phyloP scores from a whole-genome alignment of 2,329 filamentous ascomycete species.

The Chrysoporthe austroafricana region DNA sequence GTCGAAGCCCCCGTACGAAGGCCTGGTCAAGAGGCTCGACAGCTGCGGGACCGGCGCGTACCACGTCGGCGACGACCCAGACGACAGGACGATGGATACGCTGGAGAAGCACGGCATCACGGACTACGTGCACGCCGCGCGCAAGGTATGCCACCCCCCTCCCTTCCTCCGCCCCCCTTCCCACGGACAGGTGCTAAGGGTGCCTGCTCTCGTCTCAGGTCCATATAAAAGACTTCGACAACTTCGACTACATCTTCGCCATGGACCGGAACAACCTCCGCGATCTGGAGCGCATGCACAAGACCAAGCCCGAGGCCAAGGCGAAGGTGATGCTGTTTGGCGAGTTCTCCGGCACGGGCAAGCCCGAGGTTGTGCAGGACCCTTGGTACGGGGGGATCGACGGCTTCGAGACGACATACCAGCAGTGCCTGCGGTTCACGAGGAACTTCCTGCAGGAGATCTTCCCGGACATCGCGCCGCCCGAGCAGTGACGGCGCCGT shows the following conservation, averaged over 20 bases:
- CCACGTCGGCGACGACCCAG: slow-evolving; percentile 76
- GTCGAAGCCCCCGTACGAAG: slow-evolving; percentile 62
- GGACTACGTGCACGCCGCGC: slow-evolving; percentile 76
- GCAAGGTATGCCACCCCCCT: slow-evolving; percentile 60
- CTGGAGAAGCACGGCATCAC: slow-evolving; percentile 75
- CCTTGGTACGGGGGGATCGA: slow-evolving; percentile 89
- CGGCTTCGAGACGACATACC: slow-evolving; percentile 84
- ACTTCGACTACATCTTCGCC: slow-evolving; percentile 91
- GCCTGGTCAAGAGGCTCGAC: slow-evolving; percentile 71
- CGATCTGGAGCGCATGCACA: slow-evolving; percentile 66
- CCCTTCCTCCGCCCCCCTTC: not conserved
- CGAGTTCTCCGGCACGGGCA: slow-evolving; percentile 70
- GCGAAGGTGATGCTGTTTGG: slow-evolving; percentile 83
- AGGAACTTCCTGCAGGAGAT: slow-evolving; percentile 72
- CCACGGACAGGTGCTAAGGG: not conserved
- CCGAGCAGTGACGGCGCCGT: slow-evolving; percentile 23
- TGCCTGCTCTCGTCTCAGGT: slow-evolving; percentile 43
- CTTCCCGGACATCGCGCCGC: slow-evolving; percentile 43
- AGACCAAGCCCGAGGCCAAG: slow-evolving; percentile 60
- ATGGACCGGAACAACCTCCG: slow-evolving; percentile 88
- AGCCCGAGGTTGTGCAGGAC: slow-evolving; percentile 76
- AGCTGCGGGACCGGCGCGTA: slow-evolving; percentile 90
- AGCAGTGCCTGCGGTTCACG: slow-evolving; percentile 79
- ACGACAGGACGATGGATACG: slow-evolving; percentile 81
- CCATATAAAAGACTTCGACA: slow-evolving; percentile 71